phyloP scores from a whole-genome alignment of 768 basidiomycete species.

The Hericium rajendrae region DNA sequence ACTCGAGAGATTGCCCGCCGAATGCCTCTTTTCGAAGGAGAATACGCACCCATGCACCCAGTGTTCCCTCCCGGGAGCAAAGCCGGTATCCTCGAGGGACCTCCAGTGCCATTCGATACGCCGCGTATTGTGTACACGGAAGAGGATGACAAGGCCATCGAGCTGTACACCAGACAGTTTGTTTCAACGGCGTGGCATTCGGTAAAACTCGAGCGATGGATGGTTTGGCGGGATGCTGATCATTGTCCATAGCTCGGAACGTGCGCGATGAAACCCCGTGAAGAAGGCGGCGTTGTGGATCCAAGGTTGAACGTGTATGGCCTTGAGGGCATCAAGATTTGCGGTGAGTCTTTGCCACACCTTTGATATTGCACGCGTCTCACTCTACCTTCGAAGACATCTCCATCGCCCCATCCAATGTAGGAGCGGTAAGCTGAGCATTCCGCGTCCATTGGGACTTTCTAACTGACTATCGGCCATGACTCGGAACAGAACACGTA shows the following conservation, averaged over 20 bases:
- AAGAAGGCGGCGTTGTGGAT: constrained; percentile 52
- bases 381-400: constrained; percentile 16
- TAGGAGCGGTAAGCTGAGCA: constrained; percentile 17
- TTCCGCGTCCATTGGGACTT: background rate
- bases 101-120: constrained; percentile 16
- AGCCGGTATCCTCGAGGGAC: constrained; percentile 12
- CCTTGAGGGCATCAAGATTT: constrained; percentile 45
- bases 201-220: constrained; percentile 9
- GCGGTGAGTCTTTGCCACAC: background rate
- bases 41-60: constrained; percentile 20
- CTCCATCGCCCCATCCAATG: constrained; percentile 29
- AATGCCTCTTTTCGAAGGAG: constrained; percentile 34
- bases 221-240: background rate
- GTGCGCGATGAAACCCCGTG: constrained; percentile 54
- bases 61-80: constrained; percentile 21
- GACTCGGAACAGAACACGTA: constrained; percentile 27
- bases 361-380: no score
- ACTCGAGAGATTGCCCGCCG: constrained; percentile 45
- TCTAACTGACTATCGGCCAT: background rate
- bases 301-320: constrained; percentile 52
- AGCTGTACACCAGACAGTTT: constrained; percentile 16
- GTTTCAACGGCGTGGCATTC: constrained; percentile 25
- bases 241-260: constrained; percentile 36
- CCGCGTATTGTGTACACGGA: constrained; percentile 21
- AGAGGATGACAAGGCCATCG: constrained; percentile 26